These are phyloP conservation scores for Backusella tarrabulga DNA, from an alignment of 192 early-diverging fungal species.

Conservation along the genomic window DNA sequence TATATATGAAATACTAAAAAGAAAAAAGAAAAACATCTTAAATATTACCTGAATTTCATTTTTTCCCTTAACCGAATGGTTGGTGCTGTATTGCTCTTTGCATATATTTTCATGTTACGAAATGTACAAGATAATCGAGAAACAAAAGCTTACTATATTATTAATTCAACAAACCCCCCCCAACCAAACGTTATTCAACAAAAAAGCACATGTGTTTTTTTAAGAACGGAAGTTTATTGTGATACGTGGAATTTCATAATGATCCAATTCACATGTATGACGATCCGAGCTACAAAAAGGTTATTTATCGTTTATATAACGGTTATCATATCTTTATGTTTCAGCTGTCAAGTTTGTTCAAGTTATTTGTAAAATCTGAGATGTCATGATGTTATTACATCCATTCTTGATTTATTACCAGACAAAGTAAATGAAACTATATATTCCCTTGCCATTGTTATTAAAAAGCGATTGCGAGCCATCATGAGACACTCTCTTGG, in stretches of 20 bases:
- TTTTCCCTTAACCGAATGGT: too few species aligned
- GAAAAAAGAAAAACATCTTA: not conserved
- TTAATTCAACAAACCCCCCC: not conserved
- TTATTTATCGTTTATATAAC: not conserved
- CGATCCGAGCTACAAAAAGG: not conserved
- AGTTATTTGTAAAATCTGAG: not conserved
- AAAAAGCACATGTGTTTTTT: not conserved
- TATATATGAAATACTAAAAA: too few species aligned
- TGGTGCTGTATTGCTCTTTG: not conserved
- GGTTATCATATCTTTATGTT: not conserved
- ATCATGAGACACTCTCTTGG: slow-evolving; percentile 77
- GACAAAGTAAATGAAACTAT: too few species aligned
- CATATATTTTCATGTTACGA: not conserved
- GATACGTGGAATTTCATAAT: not conserved
- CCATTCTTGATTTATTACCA: too few species aligned
- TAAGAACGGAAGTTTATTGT: not conserved
- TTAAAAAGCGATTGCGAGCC: not conserved
- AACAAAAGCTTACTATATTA: not conserved
- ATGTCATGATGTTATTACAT: not conserved
- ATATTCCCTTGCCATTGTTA: not conserved
- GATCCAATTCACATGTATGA: slow-evolving; percentile 1
- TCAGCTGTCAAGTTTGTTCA: not conserved
- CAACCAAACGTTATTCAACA: too few species aligned
- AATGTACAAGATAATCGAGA: not conserved
- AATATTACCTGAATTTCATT: not conserved